These are phyloP conservation scores for Aspergillus indologenus DNA, from an alignment of 495 filamentous ascomycete species.

Conservation along the genomic window DNA sequence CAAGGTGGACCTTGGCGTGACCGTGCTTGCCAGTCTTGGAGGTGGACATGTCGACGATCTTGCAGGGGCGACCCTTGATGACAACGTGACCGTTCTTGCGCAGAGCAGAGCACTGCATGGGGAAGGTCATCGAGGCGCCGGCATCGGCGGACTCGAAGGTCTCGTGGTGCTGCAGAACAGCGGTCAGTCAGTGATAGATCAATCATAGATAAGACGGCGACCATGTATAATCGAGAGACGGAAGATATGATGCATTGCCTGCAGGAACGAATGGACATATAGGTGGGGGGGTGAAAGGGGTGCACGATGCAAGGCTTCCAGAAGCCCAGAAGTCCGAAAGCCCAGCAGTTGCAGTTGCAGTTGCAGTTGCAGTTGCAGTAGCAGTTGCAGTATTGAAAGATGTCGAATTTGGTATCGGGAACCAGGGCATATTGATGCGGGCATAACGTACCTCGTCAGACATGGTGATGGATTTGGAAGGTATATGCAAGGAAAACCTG, in stretches of 20 bases:
- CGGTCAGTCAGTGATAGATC: conserved; percentile 5
- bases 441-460: conserved; percentile 40
- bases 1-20: conserved; percentile 98
- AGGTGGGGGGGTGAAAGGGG: conserved; percentile 22
- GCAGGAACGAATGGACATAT: conserved; percentile 8
- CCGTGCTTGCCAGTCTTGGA: conserved; percentile 99
- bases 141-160: conserved; percentile 91
- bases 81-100: conserved; percentile 98
- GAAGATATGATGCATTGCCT: conserved; percentile 13
- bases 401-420: conserved; percentile 5
- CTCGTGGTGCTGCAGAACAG: conserved; percentile 67
- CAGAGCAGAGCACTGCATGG: conserved; percentile 99
- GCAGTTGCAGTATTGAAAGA: conserved; percentile 10
- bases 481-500: conserved; percentile 21
- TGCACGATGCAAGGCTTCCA: conserved; percentile 36
- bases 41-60: conserved; percentile 99
- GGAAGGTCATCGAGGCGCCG: conserved; percentile 88
- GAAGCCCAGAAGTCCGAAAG: conserved; percentile 1
- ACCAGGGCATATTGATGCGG: conserved; percentile 2
- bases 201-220: conserved; percentile 48
- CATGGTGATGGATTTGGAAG: conserved; percentile 37
- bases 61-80: conserved; percentile 98
- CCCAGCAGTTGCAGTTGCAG: too few species aligned
- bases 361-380: too few species aligned
- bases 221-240: conserved; percentile 18